These are phyloP conservation scores for Mariannaea elegans DNA, from an alignment of 2,329 filamentous ascomycete genomes.

Conservation along the genomic window DNA sequence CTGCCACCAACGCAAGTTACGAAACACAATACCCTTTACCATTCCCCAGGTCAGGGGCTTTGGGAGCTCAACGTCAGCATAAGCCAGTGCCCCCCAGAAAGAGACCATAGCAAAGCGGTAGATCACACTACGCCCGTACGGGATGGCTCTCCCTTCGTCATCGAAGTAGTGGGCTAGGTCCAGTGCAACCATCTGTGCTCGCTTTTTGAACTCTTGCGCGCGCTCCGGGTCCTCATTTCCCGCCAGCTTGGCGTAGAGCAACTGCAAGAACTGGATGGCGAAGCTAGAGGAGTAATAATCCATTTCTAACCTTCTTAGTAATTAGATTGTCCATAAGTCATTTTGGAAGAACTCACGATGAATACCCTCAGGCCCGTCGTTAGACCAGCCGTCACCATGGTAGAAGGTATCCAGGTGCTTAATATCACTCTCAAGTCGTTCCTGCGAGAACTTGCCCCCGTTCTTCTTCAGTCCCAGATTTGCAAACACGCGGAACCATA, in stretches of 20 bases:
- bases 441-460: constrained; percentile 74
- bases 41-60: constrained; percentile 79
- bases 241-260: constrained; percentile 78
- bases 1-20: constrained; percentile 83
- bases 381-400: constrained; percentile 83
- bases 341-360: constrained; percentile 59
- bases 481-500: constrained; percentile 87
- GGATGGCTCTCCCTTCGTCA: constrained; percentile 74
- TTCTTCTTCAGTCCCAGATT: constrained; percentile 82
- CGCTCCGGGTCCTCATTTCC: constrained; percentile 72
- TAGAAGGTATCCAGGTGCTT: constrained; percentile 83
- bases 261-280: constrained; percentile 81
- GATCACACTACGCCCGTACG: constrained; percentile 80
- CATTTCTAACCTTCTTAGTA: constrained; percentile 64
- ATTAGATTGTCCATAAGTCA: not conserved
- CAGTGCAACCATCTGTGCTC: constrained; percentile 72
- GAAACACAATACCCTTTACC: constrained; percentile 77
- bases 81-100: constrained; percentile 82
- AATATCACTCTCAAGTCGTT: constrained; percentile 77
- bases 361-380: constrained; percentile 80
- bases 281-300: constrained; percentile 87
- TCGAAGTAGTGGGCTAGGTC: constrained; percentile 83
- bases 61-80: constrained; percentile 77
- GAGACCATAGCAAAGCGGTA: constrained; percentile 89
- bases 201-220: constrained; percentile 73